phyloP scores from a whole-genome alignment of 2,329 filamentous ascomycete genomes.

The Aspergillus sp. region DNA sequence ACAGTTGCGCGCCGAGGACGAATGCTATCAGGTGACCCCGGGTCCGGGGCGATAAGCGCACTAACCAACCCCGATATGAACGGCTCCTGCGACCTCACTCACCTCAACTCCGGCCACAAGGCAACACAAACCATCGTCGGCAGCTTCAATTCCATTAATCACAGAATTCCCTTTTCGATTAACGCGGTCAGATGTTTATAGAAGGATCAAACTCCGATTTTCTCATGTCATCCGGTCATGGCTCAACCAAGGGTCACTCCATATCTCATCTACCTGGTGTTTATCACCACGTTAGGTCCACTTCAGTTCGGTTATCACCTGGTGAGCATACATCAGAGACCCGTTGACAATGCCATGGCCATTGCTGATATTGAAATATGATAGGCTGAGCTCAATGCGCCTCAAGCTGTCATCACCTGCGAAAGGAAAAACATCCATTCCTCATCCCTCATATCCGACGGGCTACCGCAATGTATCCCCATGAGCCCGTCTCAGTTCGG shows the following conservation, averaged over 20 bases:
- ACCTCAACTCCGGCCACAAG: background rate
- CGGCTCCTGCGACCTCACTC: background rate
- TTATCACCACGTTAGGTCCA: conserved; percentile 78
- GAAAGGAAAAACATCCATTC: conserved; percentile 57
- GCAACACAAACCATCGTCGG: background rate
- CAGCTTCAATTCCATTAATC: background rate
- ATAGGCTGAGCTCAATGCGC: conserved; percentile 91
- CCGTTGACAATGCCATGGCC: background rate
- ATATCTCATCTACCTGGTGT: conserved; percentile 75
- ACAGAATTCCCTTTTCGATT: background rate
- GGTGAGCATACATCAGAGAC: conserved; percentile 50
- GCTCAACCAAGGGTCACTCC: conserved; percentile 56
- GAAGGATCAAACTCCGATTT: background rate
- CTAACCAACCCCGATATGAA: background rate
- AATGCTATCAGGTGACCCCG: background rate
- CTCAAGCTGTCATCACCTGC: conserved; percentile 91
- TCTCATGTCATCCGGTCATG: conserved; percentile 24
- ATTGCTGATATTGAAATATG: conserved; percentile 12
- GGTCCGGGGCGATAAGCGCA: background rate
- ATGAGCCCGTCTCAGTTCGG: conserved; percentile 84
- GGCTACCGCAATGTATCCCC: conserved; percentile 73
- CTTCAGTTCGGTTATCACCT: conserved; percentile 94
- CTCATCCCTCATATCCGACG: conserved; percentile 11
- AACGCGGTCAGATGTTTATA: background rate
- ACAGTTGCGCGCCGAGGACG: no score